Base-by-base conservation (phyloP, 768 basidiomycete genomes). In the Russula olivacea region DNA sequence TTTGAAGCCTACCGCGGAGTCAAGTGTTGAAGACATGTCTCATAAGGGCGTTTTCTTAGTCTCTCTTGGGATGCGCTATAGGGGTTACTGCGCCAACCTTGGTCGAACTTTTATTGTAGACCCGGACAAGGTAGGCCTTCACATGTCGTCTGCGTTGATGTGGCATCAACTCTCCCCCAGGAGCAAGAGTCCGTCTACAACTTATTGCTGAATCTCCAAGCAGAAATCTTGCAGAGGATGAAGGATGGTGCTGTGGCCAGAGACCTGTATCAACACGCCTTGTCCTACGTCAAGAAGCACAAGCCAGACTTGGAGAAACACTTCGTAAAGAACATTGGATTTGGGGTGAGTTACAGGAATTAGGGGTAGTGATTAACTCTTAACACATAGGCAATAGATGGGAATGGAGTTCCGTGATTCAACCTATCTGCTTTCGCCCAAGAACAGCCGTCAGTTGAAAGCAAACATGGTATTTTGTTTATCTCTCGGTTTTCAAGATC, bases 321-420 rank as follows among this genome's bases (percentile, higher is more conserved):
- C 69, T 90, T 98, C 63, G 85, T 87, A 36, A 99, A 97, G 78
- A 92, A 84, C 65, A 76, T 95, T 57, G 96, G 96, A 2, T 95
- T 94, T 71, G 89, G 86, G 25, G 94, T 96, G 72, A 69, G 87
- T 76, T 0, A 47, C 19, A 2, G 23, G 8, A 38, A 28, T 9
- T 21, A 9, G 6, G 32, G n/a, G 25, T 23, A 15, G 12, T 19
- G 48, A 41, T 21, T 11, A 40, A 36, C 34, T 48, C 19, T 36
- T 55, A 60, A 64, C 54, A 30, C 54, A 19, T 23, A 25, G 5
- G 25, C 48, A 51, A 59, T 68, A 98, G 95, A 98, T 87, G 73
- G 96, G 96, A 7, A 84, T 98, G 71, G 96, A 99, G 73, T 98
- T 95, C 76, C 85, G 94, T 47, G 96, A 99, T 71, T 84, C 88